Percentiles rank a stretch among this genome's conserved stretches.
phyloP scores from a whole-genome alignment of 768 basidiomycete genomes.

The Hemileccinum rubropunctum region DNA sequence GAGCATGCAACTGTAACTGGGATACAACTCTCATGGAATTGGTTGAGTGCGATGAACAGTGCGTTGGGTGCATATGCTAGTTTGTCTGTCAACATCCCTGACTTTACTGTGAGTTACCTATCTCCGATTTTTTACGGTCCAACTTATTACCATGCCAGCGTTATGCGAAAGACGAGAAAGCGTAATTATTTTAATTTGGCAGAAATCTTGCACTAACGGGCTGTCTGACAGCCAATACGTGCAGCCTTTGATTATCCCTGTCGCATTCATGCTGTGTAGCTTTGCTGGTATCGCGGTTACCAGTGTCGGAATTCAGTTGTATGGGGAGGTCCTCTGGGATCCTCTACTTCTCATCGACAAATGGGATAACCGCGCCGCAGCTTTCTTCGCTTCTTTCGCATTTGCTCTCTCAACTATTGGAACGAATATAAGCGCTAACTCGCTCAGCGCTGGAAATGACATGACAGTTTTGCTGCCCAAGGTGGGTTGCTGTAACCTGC shows the following conservation, averaged over 20 bases:
- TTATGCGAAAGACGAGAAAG: constrained; percentile 67
- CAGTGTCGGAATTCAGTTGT: constrained; percentile 67
- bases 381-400: constrained; percentile 77
- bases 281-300: constrained; percentile 83
- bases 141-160: constrained; percentile 38
- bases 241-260: constrained; percentile 73
- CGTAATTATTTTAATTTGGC: constrained; percentile 33
- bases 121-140: not conserved
- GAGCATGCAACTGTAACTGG: constrained; percentile 54
- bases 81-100: constrained; percentile 77
- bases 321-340: constrained; percentile 72
- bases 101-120: constrained; percentile 56
- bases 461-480: constrained; percentile 72
- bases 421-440: constrained; percentile 77
- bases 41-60: constrained; percentile 75
- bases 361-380: constrained; percentile 84
- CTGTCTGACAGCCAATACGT: constrained; percentile 56
- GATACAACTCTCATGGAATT: constrained; percentile 63
- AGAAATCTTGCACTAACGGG: constrained; percentile 14
- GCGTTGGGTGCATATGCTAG: constrained; percentile 74
- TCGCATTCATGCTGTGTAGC: constrained; percentile 71
- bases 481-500: constrained; percentile 7
- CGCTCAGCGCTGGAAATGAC: constrained; percentile 75
- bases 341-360: constrained; percentile 70
- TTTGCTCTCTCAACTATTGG: constrained; percentile 73